A percentile compares a stretch with the other conserved stretches of the same genome.
Conservation (phyloP, 495 filamentous ascomycete species). For the Barbatosphaeria neglecta region DNA sequence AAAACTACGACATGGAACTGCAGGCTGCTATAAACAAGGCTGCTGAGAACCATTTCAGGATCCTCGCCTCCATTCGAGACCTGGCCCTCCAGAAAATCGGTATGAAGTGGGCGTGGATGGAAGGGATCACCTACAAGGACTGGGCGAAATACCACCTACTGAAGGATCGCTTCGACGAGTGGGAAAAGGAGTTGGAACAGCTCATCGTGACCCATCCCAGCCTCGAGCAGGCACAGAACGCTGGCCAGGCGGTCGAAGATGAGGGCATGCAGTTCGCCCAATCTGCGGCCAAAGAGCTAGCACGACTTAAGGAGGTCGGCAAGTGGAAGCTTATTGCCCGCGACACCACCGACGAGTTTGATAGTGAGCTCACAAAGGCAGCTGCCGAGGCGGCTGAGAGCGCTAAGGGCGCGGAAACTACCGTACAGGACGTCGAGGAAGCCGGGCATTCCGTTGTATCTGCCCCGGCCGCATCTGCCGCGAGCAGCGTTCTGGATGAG, state of each 20-base stretch:
- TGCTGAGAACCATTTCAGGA: slow-evolving; percentile 67
- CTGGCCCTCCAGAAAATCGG: slow-evolving; percentile 89
- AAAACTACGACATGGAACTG: slow-evolving; percentile 59
- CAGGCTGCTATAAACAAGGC: slow-evolving; percentile 57
- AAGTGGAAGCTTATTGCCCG: slow-evolving; percentile 71
- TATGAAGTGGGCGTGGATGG: slow-evolving; percentile 96
- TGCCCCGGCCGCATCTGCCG: slow-evolving; percentile 4
- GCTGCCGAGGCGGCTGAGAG: slow-evolving; percentile 29
- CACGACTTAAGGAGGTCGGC: slow-evolving; percentile 71
- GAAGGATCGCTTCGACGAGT: slow-evolving; percentile 72
- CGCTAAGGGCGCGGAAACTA: slow-evolving; percentile 11
- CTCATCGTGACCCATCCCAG: slow-evolving; percentile 62
- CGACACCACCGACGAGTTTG: slow-evolving; percentile 70
- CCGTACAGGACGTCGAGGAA: slow-evolving; percentile 11
- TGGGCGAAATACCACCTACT: slow-evolving; percentile 86
- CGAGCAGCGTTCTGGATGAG: slow-evolving; percentile 20
- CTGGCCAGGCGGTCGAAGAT: slow-evolving; percentile 57
- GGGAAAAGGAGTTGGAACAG: slow-evolving; percentile 66
- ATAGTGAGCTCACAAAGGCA: slow-evolving; percentile 28
- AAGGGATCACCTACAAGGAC: slow-evolving; percentile 88
- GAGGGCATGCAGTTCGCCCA: slow-evolving; percentile 73
- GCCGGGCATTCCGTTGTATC: slow-evolving; percentile 6
- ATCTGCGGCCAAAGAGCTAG: slow-evolving; percentile 69
- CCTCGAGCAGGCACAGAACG: slow-evolving; percentile 55
- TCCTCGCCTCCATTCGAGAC: slow-evolving; percentile 75